Evolutionary conservation across 1,139 yeast genomes (phyloP), one percentile per base, ranked within the genome.

Genomic region (Hansenula sp.): DNA sequence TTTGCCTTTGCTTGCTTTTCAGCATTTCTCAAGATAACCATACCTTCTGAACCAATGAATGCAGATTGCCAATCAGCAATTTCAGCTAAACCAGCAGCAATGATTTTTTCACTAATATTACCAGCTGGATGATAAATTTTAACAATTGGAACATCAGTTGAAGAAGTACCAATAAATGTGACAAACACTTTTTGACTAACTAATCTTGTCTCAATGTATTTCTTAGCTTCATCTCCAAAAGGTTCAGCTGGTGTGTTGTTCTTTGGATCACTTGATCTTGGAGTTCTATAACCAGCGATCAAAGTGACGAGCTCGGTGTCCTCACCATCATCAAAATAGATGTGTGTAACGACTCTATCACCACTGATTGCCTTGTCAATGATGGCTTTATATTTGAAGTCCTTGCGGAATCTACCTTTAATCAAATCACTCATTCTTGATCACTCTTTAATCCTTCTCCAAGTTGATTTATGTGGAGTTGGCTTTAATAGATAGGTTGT

Each of bases 21-120:
- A 21, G 84, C 79, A 43, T 69, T 73, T 59, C 95, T 75, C 42
- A 83, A 69, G 25, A 60, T 58, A 4, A 73, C 55, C 90, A 87
- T 85, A 33, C 67, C 68, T 30, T 71, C 62, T 6, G 89, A 67
- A 3, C 96, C 96, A 43, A 88, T 65, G 38, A 79, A 57, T n/a
- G 77, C 61, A 1, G 89, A 78, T 60, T 87, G 95, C 92, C 95
- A 84, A 59, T 87, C 95, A 19, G 82, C 78, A 41, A 86, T 77
- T 50, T 79, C 80, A 9, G 83, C 95, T 33, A 79, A 69, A 10
- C 96, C 96, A 44, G 69, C 71, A 45, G 75, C 77, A 47, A 87
- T 69, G 47, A 87, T 64, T 50, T 77, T 75, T 51, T 80, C 82
- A 45, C 84, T 79, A 52, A 87, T 81, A 55, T 85, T 84, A 8